These are phyloP conservation scores for Solanum pinnatisectum DNA, from an alignment of 257 asterid species.

Conservation along the genomic window DNA sequence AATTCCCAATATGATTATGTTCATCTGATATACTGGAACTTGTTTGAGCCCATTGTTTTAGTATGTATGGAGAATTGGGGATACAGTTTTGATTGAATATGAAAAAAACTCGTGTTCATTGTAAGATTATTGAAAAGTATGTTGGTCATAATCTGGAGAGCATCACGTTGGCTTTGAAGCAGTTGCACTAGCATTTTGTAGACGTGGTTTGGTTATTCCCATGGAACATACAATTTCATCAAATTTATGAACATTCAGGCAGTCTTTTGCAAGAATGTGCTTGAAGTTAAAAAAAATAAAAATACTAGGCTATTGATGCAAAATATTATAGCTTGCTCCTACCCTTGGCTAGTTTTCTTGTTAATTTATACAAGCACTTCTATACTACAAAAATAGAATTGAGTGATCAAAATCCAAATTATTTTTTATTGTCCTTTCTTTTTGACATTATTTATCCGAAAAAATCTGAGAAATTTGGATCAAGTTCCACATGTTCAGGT, in stretches of 20 bases:
- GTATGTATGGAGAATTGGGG: neutral
- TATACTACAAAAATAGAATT: neutral
- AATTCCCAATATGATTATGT: neutral
- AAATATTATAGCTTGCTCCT: neutral
- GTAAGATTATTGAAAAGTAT: neutral
- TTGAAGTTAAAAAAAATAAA: neutral
- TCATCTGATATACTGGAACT: neutral
- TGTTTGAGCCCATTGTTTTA: neutral
- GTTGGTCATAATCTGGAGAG: neutral
- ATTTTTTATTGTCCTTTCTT: neutral
- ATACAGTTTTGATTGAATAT: neutral
- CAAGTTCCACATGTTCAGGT: slow-evolving; percentile 29
- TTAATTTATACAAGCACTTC: slow-evolving; percentile 2
- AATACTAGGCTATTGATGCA: neutral
- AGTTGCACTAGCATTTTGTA: neutral
- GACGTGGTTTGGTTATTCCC: neutral
- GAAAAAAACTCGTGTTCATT: neutral
- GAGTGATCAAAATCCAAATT: neutral
- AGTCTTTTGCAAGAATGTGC: neutral
- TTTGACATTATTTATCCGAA: slow-evolving; percentile 16
- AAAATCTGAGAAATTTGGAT: slow-evolving; percentile 45
- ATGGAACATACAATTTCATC: neutral
- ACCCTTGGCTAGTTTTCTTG: neutral
- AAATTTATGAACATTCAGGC: neutral
- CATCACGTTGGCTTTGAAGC: neutral